phyloP scores from a whole-genome alignment of 441 rosid species.

The Pelargonium fulgidum region DNA sequence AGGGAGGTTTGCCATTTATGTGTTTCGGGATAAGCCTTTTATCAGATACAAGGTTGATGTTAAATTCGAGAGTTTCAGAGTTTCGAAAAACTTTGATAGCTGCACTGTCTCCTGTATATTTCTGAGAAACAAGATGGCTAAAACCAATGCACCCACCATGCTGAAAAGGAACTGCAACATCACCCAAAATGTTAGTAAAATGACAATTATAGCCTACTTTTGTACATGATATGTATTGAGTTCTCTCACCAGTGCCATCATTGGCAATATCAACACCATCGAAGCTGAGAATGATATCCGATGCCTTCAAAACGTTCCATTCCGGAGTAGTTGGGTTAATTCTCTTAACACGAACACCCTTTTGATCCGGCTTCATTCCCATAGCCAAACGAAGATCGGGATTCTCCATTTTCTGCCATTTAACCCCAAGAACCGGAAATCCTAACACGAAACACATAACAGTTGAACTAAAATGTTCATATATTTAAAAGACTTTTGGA shows the following conservation, averaged over 20 bases:
- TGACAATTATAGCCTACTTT: not conserved
- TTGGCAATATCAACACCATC: constrained; percentile 82
- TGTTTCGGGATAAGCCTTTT: constrained; percentile 76
- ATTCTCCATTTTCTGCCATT: constrained; percentile 99
- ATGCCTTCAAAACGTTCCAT: constrained; percentile 68
- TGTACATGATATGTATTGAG: not conserved
- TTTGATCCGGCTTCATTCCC: constrained; percentile 78
- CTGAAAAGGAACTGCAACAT: constrained; percentile 72
- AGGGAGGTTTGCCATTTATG: constrained; percentile 64
- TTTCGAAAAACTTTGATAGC: constrained; percentile 64
- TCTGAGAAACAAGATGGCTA: constrained; percentile 85
- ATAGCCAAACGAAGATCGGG: constrained; percentile 71
- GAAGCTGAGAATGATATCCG: constrained; percentile 76
- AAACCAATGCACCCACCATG: constrained; percentile 93
- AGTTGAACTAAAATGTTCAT: too few species aligned
- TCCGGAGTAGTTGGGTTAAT: constrained; percentile 86
- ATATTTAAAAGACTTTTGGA: too few species aligned
- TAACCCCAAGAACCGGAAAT: constrained; percentile 77
- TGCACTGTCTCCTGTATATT: constrained; percentile 78
- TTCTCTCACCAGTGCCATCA: constrained; percentile 75
- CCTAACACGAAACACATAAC: constrained; percentile 31
- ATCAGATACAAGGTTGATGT: constrained; percentile 70
- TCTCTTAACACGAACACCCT: constrained; percentile 86
- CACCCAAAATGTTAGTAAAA: not conserved
- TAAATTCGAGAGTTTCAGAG: constrained; percentile 45